Evolutionary conservation across 2,329 filamentous ascomycete species (phyloP).

Genomic region (Geoglossum cookeanum): DNA sequence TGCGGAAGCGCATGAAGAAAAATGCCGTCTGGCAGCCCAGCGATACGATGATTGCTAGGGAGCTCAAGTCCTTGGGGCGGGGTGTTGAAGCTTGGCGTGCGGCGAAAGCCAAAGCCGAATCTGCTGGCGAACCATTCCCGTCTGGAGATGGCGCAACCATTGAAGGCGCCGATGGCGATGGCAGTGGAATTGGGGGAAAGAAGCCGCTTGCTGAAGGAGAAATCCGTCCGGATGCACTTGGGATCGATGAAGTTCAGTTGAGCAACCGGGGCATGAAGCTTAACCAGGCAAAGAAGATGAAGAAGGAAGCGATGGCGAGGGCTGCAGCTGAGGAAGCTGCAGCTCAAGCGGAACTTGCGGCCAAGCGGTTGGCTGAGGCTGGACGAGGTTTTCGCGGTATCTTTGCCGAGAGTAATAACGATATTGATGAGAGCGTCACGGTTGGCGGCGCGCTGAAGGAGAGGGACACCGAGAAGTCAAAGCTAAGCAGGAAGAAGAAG

Average conservation of each 20-base stretch:
- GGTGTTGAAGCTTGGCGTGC: conserved; percentile 41
- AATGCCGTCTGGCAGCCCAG: conserved; percentile 72
- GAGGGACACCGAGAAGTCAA: conserved; percentile 12
- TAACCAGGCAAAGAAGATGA: conserved; percentile 59
- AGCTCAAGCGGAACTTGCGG: conserved; percentile 20
- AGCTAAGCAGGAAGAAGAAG: conserved; percentile 16
- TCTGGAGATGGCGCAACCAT: conserved; percentile 28
- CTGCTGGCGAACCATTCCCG: conserved; percentile 43
- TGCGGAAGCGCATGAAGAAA: conserved; percentile 81
- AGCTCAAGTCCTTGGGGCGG: conserved; percentile 52
- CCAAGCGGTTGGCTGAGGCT: conserved; percentile 28
- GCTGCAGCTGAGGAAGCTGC: conserved; percentile 27
- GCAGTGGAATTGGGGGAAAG: conserved; percentile 11
- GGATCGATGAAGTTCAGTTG: conserved; percentile 41
- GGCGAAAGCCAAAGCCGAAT: conserved; percentile 45
- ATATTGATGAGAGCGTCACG: conserved; percentile 6
- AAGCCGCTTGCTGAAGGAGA: conserved; percentile 37
- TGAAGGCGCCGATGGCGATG: conserved; percentile 14
- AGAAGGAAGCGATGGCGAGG: conserved; percentile 38
- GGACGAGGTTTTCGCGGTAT: conserved; percentile 1
- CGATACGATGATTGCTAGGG: conserved; percentile 67
- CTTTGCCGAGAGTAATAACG: conserved; percentile 2
- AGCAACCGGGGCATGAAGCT: conserved; percentile 60
- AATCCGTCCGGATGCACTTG: conserved; percentile 35
- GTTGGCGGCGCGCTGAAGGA: conserved; percentile 9